A percentile compares a stretch with the other conserved stretches of the same genome.
These are phyloP conservation scores for Russula brevipes DNA, from an alignment of 768 basidiomycete species.

Conservation along the genomic window DNA sequence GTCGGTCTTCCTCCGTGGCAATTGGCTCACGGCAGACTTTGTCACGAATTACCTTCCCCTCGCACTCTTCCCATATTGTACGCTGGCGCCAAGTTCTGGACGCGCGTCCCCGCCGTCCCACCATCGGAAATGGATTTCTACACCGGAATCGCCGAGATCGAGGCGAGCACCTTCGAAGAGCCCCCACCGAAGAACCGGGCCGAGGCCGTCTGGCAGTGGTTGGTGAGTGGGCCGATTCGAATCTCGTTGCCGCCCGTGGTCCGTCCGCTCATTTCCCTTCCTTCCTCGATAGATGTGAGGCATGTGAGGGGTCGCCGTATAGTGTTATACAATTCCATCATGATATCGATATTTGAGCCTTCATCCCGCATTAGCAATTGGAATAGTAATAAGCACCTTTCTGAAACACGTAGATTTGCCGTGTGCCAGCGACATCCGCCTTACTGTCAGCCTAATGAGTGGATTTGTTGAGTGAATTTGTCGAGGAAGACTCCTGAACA, in stretches of 20 bases:
- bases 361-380: too few species aligned
- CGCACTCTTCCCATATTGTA: constrained; percentile 75
- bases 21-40: constrained; percentile 61
- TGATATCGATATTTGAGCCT: neutral
- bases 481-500: neutral
- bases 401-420: too few species aligned
- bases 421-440: too few species aligned
- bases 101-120: constrained; percentile 42
- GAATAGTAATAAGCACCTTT: too few species aligned
- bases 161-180: constrained; percentile 49
- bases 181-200: constrained; percentile 59
- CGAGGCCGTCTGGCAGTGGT: constrained; percentile 74
- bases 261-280: neutral
- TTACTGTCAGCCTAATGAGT: neutral
- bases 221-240: constrained; percentile 48
- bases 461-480: neutral
- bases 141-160: constrained; percentile 42
- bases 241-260: neutral
- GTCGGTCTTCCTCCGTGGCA: constrained; percentile 46
- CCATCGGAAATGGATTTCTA: constrained; percentile 82
- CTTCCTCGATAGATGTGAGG: constrained; percentile 10
- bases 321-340: neutral
- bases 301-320: neutral
- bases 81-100: constrained; percentile 49
- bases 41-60: constrained; percentile 77